Conservation (phyloP, 1,284 basidiomycete species). For the Volvariella volvacea region DNA sequence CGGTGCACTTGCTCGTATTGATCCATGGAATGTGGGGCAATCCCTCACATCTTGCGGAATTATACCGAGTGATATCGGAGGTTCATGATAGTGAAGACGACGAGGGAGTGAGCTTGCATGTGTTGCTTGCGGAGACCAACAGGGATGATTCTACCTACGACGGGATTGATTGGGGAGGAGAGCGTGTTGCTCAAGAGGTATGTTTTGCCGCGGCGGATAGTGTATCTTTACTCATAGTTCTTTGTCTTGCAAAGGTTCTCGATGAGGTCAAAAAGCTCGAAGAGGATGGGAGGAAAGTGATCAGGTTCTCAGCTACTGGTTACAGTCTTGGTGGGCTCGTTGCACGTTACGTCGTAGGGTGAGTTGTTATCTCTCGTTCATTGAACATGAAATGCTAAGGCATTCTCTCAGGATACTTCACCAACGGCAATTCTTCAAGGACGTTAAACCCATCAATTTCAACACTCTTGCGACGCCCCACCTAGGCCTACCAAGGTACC, state of each 20-base stretch:
- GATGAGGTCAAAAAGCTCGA: slow-evolving; percentile 47
- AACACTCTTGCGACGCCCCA: slow-evolving; percentile 81
- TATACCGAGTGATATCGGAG: slow-evolving; percentile 28
- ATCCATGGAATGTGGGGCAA: slow-evolving; percentile 86
- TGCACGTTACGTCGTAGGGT: slow-evolving; percentile 75
- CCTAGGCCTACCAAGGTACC: slow-evolving; percentile 58
- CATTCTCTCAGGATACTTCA: slow-evolving; percentile 48
- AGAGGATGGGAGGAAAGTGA: slow-evolving; percentile 47
- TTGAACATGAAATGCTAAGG: background rate
- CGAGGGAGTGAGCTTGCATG: slow-evolving; percentile 32
- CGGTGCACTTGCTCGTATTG: slow-evolving; percentile 58
- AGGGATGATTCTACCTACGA: slow-evolving; percentile 61
- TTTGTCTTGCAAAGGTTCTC: slow-evolving; percentile 32
- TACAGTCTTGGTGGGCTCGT: slow-evolving; percentile 82
- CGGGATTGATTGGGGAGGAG: slow-evolving; percentile 70
- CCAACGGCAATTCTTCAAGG: slow-evolving; percentile 63
- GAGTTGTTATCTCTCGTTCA: slow-evolving; percentile 7
- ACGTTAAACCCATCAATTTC: slow-evolving; percentile 69
- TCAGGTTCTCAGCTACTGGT: slow-evolving; percentile 65
- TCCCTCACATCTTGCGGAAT: slow-evolving; percentile 37
- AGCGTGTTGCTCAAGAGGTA: slow-evolving; percentile 66
- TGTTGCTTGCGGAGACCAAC: slow-evolving; percentile 49
- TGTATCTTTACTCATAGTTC: background rate
- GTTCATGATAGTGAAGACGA: slow-evolving; percentile 16
- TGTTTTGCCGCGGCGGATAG: background rate